phyloP scores from a whole-genome alignment of 805 yeast species.

The Komagataella ulmi region DNA sequence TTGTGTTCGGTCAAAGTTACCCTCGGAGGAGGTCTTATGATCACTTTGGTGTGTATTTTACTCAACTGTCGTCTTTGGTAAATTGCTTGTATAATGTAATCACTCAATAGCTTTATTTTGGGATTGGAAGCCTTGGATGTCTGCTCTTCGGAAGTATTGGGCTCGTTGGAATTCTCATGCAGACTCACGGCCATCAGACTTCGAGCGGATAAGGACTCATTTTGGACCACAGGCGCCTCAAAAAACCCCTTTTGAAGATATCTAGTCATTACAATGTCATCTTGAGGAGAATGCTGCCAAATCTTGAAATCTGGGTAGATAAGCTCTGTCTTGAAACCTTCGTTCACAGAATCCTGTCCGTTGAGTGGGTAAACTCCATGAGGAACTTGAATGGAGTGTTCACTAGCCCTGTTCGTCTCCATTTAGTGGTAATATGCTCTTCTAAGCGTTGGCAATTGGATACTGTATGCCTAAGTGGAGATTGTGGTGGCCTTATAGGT shows the following conservation, averaged over 20 bases:
- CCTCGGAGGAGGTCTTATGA: slow-evolving; percentile 74
- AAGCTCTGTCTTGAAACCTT: neutral
- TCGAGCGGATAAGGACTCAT: slow-evolving; percentile 63
- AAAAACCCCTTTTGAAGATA: slow-evolving; percentile 59
- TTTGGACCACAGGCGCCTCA: slow-evolving; percentile 46
- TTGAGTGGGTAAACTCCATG: slow-evolving; percentile 4
- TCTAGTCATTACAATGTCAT: slow-evolving; percentile 37
- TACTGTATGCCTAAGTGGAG: neutral
- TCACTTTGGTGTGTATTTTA: slow-evolving; percentile 31
- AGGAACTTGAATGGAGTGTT: neutral
- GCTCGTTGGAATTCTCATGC: slow-evolving; percentile 2
- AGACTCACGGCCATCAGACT: slow-evolving; percentile 30
- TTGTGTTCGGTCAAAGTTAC: slow-evolving; percentile 84
- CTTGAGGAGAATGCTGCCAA: slow-evolving; percentile 49
- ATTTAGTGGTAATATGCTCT: neutral
- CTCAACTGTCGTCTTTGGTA: slow-evolving; percentile 30
- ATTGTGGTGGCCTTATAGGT: neutral
- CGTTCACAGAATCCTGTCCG: slow-evolving; percentile 2
- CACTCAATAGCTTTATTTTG: slow-evolving; percentile 27
- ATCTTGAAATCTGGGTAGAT: slow-evolving; percentile 59
- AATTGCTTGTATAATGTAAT: slow-evolving; percentile 34
- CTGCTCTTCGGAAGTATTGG: slow-evolving; percentile 5
- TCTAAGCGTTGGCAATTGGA: neutral
- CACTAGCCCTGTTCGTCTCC: neutral
- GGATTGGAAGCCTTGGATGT: slow-evolving; percentile 1